Evolutionary conservation across 2,329 filamentous ascomycete genomes (phyloP), one percentile per base, ranked within the genome.

Genomic region (Aspergillus sp.): DNA sequence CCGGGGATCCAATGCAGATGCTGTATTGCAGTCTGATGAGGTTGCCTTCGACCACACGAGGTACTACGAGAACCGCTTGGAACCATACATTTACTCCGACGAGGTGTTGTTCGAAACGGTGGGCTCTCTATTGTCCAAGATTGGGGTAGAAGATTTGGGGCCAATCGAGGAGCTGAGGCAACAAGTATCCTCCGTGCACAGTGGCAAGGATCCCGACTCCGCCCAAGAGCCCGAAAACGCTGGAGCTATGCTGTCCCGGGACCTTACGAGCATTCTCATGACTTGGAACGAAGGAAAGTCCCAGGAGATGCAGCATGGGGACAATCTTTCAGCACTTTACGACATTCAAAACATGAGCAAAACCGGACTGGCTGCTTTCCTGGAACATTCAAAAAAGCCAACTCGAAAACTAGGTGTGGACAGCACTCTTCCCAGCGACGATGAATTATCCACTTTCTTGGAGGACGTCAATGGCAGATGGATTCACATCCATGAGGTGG

Each of bases 31-130:
- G 19, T 55, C 59, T 4, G 67, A 70, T 24, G 64, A 68, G 13
- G 55, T 64, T 11, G 55, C 62, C 16, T 67, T 72, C 25, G 73
- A 77, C 37, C 61, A 64, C 28, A 61, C 60, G 12, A 74, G 68
- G 47, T 68, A 72, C 43, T 69, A 69, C 36, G 68, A 73, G 41
- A 65, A 73, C 34, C 69, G 72, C 29, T 55, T 78, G 8, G 67
- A 70, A 38, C 52, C 64, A 4, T 70, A 66, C 39, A 58, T 64
- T 15, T 62, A 72, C 41, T 71, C 73, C 2, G 76, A 80, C 49
- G 64, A 74, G 39, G 71, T 66, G 52, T 58, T 75, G 45, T 75
- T 74, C 42, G 67, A 69, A 32, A 69, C 69, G 2, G 56, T 71
- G 10, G 66, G 67, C 15, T 62, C 64, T 29, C 55, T 75, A 3